Evolutionary conservation across 2,329 filamentous ascomycete genomes (phyloP), one percentile per base, ranked within the genome.

Genomic region (Pseudogymnoascus sp.): DNA sequence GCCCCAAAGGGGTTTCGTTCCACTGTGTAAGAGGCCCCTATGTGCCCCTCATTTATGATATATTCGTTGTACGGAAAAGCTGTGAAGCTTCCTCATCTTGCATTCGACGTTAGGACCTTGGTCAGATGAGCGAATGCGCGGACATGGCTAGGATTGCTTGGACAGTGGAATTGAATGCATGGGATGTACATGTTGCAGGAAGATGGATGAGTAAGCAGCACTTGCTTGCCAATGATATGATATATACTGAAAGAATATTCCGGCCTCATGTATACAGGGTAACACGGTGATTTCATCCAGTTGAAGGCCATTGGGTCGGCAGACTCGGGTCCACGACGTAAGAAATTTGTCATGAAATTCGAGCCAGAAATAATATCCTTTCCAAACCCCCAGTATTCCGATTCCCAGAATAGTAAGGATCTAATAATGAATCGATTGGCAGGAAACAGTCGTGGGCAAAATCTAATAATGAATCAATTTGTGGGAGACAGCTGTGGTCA

Each of bases 1-100:
- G 5, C 26, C 45, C 45, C 26, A 52, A 52, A 52, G 26, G 45
- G 26, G 45, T 7, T n/a, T 52, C n/a, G 45, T 52, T 52, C 45
- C 26, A 52, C 45, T 31, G n/a, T 31, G n/a, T 12, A 52, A 31
- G 45, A 52, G 45, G 10, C 26, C 45, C 26, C 10, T 52, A 52
- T 52, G 45, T 31, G 45, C n/a, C 45, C 26, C 45, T 31, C 45
- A 52, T 33, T 31, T 31, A 52, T 52, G 45, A 52, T 31, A 52
- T 52, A 52, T 52, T 52, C 26, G 45, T 52, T 52, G 45, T 52
- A 52, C 45, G 26, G 45, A 23, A 52, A 52, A 33, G 45, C n/a
- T 52, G 45, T 52, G 45, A 52, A 52, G 45, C 45, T 52, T 52
- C 45, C 45, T 6, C 45, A 14, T 52, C 26, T 52, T 52, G 26